Evolutionary conservation across 129 eudicot species (phyloP).

Genomic region (Flaveria ramosissima): DNA sequence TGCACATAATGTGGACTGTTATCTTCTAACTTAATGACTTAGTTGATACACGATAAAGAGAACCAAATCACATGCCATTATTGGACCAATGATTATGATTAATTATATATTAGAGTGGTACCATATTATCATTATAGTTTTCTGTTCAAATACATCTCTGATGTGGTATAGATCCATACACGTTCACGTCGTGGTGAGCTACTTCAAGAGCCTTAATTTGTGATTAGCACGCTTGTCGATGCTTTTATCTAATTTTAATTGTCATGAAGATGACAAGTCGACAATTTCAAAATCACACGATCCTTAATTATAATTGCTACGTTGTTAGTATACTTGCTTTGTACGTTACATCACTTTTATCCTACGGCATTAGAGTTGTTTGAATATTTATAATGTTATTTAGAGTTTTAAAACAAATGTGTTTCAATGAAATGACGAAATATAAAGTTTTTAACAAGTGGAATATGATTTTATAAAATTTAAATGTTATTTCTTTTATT

Average conservation of each 20-base stretch:
- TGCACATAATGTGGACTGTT: conserved; percentile 28
- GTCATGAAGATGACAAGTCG: not conserved
- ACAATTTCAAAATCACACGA: not conserved
- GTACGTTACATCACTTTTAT: not conserved
- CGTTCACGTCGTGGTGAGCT: not conserved
- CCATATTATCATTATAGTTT: not conserved
- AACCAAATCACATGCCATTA: not conserved
- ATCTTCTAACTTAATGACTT: conserved; percentile 6
- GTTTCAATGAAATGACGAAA: not conserved
- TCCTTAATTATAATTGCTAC: not conserved
- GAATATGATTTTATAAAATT: not conserved
- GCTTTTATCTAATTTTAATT: not conserved
- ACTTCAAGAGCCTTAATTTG: not conserved
- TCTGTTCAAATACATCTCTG: not conserved
- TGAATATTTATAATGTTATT: not conserved
- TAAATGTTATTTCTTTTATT: not conserved
- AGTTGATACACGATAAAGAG: not conserved
- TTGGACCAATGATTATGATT: not conserved
- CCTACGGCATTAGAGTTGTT: not conserved
- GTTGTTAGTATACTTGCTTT: not conserved
- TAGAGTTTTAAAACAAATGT: not conserved
- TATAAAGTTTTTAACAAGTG: not conserved
- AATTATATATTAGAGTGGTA: not conserved
- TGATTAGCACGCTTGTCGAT: not conserved
- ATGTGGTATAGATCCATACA: not conserved